A percentile compares a stretch with the other conserved stretches of the same genome.
phyloP scores from a whole-genome alignment of 208 protist genomes.

The Trypanosoma rangeli region DNA sequence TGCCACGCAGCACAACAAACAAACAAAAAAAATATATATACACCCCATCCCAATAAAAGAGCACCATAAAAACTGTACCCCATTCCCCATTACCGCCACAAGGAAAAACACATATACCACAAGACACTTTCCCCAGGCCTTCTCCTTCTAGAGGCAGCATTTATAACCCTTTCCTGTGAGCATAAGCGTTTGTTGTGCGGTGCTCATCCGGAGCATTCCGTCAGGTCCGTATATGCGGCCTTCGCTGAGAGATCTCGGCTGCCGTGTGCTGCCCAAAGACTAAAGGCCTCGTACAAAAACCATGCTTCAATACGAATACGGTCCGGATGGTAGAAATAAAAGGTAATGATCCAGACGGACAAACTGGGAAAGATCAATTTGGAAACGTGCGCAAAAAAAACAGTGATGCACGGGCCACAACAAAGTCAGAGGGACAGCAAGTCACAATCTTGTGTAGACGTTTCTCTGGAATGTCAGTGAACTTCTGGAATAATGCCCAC shows the following conservation, averaged over 20 bases:
- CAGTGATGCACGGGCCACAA: conserved; percentile 35
- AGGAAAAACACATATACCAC: not conserved
- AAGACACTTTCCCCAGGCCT: not conserved
- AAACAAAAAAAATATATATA: not conserved
- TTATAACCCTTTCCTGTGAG: conserved; percentile 24
- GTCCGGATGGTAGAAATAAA: conserved; percentile 49
- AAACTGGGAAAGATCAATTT: conserved; percentile 33
- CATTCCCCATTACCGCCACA: not conserved
- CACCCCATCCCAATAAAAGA: not conserved
- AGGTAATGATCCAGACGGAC: conserved; percentile 59
- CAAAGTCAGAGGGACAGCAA: conserved; percentile 49
- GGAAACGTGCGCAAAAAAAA: conserved; percentile 29
- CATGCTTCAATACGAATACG: conserved; percentile 39
- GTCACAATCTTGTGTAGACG: conserved; percentile 44
- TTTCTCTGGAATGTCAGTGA: conserved; percentile 28
- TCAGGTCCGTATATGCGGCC: conserved; percentile 46
- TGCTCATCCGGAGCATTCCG: conserved; percentile 47
- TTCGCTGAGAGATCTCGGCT: conserved; percentile 39
- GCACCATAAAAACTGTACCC: not conserved
- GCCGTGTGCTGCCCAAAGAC: conserved; percentile 30
- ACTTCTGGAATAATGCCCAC: conserved; percentile 5
- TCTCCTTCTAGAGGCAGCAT: conserved; percentile 31
- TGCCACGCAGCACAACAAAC: not conserved
- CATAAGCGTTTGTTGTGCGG: conserved; percentile 47
- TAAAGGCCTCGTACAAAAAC: conserved; percentile 50